Evolutionary conservation across 2,329 filamentous ascomycete genomes (phyloP).

Genomic region (Phyllosticta citriasiana): DNA sequence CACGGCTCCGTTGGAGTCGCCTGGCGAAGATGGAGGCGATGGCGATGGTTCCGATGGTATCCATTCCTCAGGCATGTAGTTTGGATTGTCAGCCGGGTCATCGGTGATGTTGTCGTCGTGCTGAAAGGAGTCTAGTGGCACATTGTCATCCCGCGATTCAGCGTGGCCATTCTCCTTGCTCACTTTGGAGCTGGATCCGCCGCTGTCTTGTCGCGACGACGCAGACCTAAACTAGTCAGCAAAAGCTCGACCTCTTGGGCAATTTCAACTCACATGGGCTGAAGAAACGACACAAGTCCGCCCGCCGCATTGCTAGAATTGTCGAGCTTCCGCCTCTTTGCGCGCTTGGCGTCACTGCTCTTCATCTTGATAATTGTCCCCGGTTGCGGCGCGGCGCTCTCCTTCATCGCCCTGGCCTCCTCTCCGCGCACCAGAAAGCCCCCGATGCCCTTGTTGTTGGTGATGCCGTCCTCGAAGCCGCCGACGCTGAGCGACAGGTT

Average conservation of each 20-base stretch:
- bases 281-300: conserved; percentile 21
- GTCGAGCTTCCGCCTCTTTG: conserved; percentile 21
- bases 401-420: conserved; percentile 39
- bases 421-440: conserved; percentile 66
- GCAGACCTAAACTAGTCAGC: background rate
- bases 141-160: background rate
- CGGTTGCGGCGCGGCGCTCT: conserved; percentile 14
- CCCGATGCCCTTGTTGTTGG: conserved; percentile 76
- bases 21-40: background rate
- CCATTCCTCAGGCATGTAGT: background rate
- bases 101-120: background rate
- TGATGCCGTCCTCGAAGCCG: conserved; percentile 84
- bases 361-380: background rate
- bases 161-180: conserved; percentile 1
- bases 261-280: background rate
- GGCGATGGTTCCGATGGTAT: background rate
- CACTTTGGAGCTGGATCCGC: background rate
- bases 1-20: background rate
- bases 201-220: background rate
- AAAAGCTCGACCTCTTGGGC: background rate
- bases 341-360: conserved; percentile 5
- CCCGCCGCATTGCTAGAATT: conserved; percentile 24
- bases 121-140: background rate
- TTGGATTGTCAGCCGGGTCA: background rate
- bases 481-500: conserved; percentile 80